Conservation (phyloP, 768 basidiomycete species). For the Leccinum aurantiacum region DNA sequence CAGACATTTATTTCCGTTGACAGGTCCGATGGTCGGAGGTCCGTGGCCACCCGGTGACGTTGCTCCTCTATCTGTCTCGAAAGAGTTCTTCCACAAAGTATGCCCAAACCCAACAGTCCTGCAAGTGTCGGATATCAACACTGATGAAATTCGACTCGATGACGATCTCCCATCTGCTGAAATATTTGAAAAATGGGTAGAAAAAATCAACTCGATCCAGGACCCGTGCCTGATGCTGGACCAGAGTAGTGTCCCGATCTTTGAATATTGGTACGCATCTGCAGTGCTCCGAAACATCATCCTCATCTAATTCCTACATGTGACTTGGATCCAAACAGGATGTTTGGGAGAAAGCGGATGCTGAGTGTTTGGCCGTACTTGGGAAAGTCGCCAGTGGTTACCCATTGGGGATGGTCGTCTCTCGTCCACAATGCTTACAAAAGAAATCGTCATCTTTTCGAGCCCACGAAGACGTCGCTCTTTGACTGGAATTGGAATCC, state of each 20-base stretch:
- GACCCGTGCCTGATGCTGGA: slow-evolving; percentile 43
- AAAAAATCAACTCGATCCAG: slow-evolving; percentile 33
- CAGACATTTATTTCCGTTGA: not conserved
- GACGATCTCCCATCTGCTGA: slow-evolving; percentile 24
- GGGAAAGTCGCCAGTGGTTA: slow-evolving; percentile 35
- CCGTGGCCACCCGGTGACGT: slow-evolving; percentile 33
- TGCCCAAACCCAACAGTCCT: slow-evolving; percentile 41
- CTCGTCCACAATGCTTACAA: slow-evolving; percentile 34
- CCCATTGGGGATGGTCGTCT: slow-evolving; percentile 40
- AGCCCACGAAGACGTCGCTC: not conserved
- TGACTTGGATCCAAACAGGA: slow-evolving; percentile 19
- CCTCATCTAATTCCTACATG: not conserved
- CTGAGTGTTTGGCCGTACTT: slow-evolving; percentile 37
- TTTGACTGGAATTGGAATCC: not conserved
- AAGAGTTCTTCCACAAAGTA: slow-evolving; percentile 39
- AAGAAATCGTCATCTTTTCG: slow-evolving; percentile 32
- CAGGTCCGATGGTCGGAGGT: slow-evolving; percentile 44
- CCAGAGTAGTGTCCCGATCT: slow-evolving; percentile 28
- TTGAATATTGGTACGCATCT: slow-evolving; percentile 37
- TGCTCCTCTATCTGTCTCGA: slow-evolving; percentile 36
- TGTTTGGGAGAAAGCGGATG: slow-evolving; percentile 36
- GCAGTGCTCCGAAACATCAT: not conserved
- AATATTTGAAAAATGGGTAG: slow-evolving; percentile 40
- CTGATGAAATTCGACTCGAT: slow-evolving; percentile 29
- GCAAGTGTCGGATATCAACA: slow-evolving; percentile 29